Evolutionary conservation across 1,284 basidiomycete species (phyloP).

Genomic region (Amylostereum chailletii): DNA sequence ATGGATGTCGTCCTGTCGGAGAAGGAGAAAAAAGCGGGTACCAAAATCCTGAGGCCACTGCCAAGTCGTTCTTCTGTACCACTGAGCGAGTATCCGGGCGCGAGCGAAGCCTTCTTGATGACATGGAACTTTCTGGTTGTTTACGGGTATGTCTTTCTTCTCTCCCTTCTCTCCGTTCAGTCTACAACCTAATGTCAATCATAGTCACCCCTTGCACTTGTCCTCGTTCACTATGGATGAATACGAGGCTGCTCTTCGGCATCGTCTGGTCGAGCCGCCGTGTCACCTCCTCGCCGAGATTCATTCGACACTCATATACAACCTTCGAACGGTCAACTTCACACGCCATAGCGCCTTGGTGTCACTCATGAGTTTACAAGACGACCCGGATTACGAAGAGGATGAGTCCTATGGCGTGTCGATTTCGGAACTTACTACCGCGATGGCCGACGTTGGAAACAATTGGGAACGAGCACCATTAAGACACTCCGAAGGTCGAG

Average conservation of each 20-base stretch:
- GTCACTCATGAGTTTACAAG: conserved; percentile 47
- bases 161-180: neutral
- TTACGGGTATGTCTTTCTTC: conserved; percentile 61
- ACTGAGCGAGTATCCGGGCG: conserved; percentile 60
- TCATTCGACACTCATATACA: conserved; percentile 84
- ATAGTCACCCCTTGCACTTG: conserved; percentile 77
- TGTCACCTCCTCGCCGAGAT: conserved; percentile 82
- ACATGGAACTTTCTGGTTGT: conserved; percentile 90
- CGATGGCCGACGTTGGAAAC: conserved; percentile 66
- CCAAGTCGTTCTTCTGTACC: conserved; percentile 60
- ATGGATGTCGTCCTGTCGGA: conserved; percentile 70
- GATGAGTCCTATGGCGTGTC: conserved; percentile 40
- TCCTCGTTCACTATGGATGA: conserved; percentile 94
- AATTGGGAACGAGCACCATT: conserved; percentile 76
- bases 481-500: conserved; percentile 52
- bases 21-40: conserved; percentile 72
- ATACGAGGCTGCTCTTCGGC: conserved; percentile 81
- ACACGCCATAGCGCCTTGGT: conserved; percentile 61
- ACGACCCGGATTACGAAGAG: conserved; percentile 30
- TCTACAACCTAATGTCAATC: conserved; percentile 4
- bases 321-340: conserved; percentile 73
- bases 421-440: conserved; percentile 47
- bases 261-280: conserved; percentile 59
- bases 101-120: conserved; percentile 83
- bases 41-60: conserved; percentile 60